Evolutionary conservation across 2,329 filamentous ascomycete genomes (phyloP).

Genomic region (Fusarium sp.): DNA sequence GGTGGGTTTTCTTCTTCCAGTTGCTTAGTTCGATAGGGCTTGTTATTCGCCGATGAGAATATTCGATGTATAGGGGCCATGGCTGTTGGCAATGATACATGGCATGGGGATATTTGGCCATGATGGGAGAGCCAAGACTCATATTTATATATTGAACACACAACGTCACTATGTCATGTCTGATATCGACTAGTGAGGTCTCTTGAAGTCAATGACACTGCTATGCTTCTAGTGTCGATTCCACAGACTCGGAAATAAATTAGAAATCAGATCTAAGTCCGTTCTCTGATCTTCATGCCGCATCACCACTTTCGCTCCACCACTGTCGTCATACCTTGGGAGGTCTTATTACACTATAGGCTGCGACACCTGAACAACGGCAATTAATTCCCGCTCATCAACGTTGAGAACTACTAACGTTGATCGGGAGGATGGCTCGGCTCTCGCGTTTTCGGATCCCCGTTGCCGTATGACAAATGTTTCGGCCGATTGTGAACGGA

Average conservation of each 20-base stretch:
- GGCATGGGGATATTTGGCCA: neutral
- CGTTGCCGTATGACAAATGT: constrained; percentile 17
- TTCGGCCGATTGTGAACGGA: neutral
- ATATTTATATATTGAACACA: neutral
- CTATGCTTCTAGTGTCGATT: neutral
- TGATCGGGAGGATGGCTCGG: neutral
- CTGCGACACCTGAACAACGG: neutral
- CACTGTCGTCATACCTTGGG: constrained; percentile 20
- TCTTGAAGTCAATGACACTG: constrained; percentile 12
- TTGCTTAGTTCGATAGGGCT: constrained; percentile 20
- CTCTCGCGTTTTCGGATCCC: constrained; percentile 12
- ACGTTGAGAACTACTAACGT: neutral
- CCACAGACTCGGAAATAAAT: neutral
- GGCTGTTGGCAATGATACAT: neutral
- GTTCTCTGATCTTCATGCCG: constrained; percentile 15
- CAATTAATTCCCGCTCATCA: neutral
- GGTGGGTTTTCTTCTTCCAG: constrained; percentile 17
- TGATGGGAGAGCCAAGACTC: neutral
- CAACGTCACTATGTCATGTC: neutral
- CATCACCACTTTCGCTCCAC: constrained; percentile 18
- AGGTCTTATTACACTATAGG: constrained; percentile 15
- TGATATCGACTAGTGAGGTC: neutral
- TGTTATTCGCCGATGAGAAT: constrained; percentile 23
- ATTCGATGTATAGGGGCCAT: constrained; percentile 27
- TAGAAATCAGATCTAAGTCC: constrained; percentile 17